Base-by-base conservation (phyloP, 2,329 filamentous ascomycete species). In the Seiridium cupressi region DNA sequence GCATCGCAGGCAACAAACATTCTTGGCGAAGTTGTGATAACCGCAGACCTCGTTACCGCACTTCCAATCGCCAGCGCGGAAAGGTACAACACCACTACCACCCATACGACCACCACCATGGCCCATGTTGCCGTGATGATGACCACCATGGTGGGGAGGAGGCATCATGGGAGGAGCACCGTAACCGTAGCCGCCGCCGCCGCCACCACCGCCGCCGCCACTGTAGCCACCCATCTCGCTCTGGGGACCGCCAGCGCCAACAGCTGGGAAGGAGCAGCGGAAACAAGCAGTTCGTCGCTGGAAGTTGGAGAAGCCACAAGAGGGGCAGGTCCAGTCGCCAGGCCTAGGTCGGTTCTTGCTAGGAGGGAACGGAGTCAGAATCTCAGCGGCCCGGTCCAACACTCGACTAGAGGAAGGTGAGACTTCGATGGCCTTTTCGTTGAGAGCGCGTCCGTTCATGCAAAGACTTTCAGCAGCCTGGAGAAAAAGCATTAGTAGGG, bases 11-110 rank as follows among this genome's bases (percentile, higher is more conserved):
- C 95, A 99, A 78, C 92, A 96, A 60, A 98, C 94, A 70, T 99
- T 99, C 86, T 99, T 99, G 63, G 95, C 95, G 73, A 99, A 99
- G 81, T 99, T 99, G 82, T 99, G 95, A 77, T 99, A 99, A 61
- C 91, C 92, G 74, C 95, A 99, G 44, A 93, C 93, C 72, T 99
- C 95, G 65, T 95, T 95, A 60, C 95, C 95, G 72, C 95, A 99
- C 78, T 97, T 97, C 95, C 95, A 99, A 73, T 99, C 95, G 72
- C 95, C 95, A 59, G 95, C 95, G 71, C 95, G 91, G 89, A 99
- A 99, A 13, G 95, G 95, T 48, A 99, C 95, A 53, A 93, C 90
- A 59, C 91, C 90, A 67, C 91, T 90, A 64, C 91, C 90, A 64
- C 90, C 89, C 82, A 92, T 91, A 66, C 91, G 89, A 62, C 90